These are phyloP conservation scores for Globisporangium paddicum DNA, from an alignment of 352 stramenopile genomes.

Conservation along the genomic window DNA sequence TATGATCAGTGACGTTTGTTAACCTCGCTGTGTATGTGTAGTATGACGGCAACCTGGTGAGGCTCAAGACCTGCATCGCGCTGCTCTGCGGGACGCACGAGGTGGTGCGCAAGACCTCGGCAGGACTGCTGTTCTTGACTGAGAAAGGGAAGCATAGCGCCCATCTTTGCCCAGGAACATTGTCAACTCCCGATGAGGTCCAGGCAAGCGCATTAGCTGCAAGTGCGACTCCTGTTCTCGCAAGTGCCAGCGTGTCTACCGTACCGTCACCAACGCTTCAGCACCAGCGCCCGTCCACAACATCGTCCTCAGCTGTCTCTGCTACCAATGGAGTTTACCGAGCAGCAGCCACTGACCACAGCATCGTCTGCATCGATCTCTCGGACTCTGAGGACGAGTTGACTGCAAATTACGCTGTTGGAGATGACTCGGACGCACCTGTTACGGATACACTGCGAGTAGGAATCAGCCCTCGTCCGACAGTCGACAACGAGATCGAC, in stretches of 20 bases:
- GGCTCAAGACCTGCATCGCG: conserved; percentile 53
- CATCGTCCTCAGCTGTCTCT: neutral
- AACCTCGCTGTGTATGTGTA: conserved; percentile 10
- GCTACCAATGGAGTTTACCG: neutral
- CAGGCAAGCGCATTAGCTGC: neutral
- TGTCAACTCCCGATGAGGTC: neutral
- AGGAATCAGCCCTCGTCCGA: neutral
- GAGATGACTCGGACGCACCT: conserved; percentile 3
- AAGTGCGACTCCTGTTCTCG: neutral
- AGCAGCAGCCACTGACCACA: neutral
- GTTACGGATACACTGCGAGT: conserved; percentile 16
- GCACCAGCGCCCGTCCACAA: neutral
- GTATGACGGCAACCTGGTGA: conserved; percentile 47
- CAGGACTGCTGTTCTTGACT: conserved; percentile 50
- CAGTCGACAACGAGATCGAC: neutral
- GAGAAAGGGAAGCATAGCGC: conserved; percentile 45
- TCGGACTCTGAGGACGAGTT: conserved; percentile 31
- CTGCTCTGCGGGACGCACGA: conserved; percentile 54
- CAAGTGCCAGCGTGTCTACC: neutral
- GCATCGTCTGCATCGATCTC: conserved; percentile 31
- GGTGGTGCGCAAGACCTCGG: conserved; percentile 40
- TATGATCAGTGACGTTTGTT: too few relatives aligned
- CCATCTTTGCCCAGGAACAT: conserved; percentile 34
- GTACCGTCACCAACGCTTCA: neutral
- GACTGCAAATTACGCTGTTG: neutral